These are phyloP conservation scores for Gaultheria prostrata DNA, from an alignment of 148 eudicot species.

Conservation along the genomic window DNA sequence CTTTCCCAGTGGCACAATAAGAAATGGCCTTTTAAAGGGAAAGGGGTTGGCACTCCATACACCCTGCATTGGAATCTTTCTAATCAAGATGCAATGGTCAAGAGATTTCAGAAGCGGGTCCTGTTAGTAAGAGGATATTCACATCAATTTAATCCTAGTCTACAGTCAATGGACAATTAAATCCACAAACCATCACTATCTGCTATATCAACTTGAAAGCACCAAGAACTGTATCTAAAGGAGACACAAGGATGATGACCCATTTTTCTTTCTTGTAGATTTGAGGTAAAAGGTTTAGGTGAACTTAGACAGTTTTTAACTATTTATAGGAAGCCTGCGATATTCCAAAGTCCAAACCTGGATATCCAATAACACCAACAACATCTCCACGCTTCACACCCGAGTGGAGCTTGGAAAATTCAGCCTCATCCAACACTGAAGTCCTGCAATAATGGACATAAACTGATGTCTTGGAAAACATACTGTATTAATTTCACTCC, in stretches of 20 bases:
- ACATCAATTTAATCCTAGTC: neutral
- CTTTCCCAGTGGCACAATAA: neutral
- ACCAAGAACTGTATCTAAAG: neutral
- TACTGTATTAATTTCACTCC: neutral
- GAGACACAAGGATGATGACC: neutral
- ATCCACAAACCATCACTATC: neutral
- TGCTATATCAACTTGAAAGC: neutral
- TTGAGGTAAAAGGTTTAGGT: neutral
- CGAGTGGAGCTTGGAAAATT: slow-evolving; percentile 64
- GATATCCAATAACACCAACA: slow-evolving; percentile 81
- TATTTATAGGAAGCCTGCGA: neutral
- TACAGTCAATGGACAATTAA: neutral
- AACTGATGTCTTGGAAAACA: neutral
- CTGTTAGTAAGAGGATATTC: neutral
- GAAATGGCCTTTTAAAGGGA: neutral
- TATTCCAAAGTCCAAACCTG: slow-evolving; percentile 54
- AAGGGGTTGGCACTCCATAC: neutral
- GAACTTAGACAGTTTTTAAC: neutral
- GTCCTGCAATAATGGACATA: slow-evolving; percentile 31
- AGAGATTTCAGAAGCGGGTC: neutral
- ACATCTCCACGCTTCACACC: slow-evolving; percentile 92
- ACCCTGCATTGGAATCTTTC: neutral
- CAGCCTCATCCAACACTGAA: slow-evolving; percentile 68
- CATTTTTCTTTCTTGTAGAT: neutral
- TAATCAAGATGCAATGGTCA: neutral